Conservation (phyloP, 106 monocot genomes). For the Platanthera zijinensis region DNA sequence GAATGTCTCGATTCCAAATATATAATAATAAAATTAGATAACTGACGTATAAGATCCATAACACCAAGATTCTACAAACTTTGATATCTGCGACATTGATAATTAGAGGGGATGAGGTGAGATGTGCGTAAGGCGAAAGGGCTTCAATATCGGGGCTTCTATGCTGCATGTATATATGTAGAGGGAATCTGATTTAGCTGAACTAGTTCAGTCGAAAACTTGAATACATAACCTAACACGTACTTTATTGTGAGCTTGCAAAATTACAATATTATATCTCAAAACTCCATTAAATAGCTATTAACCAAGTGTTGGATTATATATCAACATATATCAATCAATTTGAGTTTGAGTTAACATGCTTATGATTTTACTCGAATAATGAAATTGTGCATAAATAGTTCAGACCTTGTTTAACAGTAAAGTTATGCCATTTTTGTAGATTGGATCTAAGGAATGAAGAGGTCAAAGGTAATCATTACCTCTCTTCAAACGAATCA, state of each 20-base stretch:
- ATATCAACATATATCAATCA: not conserved
- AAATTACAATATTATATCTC: not conserved
- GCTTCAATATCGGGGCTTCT: too few species aligned
- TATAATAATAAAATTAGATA: too few species aligned
- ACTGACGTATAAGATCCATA: too few species aligned
- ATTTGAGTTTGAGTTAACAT: not conserved
- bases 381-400: not conserved
- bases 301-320: not conserved
- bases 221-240: too few species aligned
- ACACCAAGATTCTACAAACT: too few species aligned
- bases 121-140: too few species aligned
- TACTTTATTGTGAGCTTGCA: not conserved
- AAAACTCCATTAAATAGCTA: not conserved
- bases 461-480: conserved; percentile 6
- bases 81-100: too few species aligned
- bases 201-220: too few species aligned
- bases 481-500: not conserved
- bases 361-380: not conserved
- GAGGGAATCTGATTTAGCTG: too few species aligned
- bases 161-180: too few species aligned
- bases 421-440: not conserved
- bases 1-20: too few species aligned
- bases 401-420: not conserved
- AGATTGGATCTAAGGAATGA: conserved; percentile 24
- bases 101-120: too few species aligned